Percentiles rank a stretch among this genome's conserved stretches.
Evolutionary conservation across 805 yeast genomes (phyloP).

Genomic region (Candida schatavii): DNA sequence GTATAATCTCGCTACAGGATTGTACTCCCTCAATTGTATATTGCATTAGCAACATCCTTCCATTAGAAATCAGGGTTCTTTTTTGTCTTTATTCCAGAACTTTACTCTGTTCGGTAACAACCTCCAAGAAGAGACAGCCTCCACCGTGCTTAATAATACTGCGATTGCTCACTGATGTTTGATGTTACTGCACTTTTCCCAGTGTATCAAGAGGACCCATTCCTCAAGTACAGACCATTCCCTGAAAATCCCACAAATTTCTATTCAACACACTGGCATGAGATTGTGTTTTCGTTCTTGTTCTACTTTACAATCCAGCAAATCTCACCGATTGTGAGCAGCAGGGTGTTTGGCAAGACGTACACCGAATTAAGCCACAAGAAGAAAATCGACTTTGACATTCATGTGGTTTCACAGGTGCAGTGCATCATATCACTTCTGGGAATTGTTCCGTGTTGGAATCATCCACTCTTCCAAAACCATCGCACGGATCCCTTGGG

Average conservation of each 20-base stretch:
- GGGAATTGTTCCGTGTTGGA: constrained; percentile 62
- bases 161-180: too few species aligned
- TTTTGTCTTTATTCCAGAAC: too few species aligned
- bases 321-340: constrained; percentile 52
- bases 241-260: constrained; percentile 42
- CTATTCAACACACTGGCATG: constrained; percentile 68
- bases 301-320: constrained; percentile 59
- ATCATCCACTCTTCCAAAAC: constrained; percentile 46
- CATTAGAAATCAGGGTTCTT: too few species aligned
- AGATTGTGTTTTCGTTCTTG: constrained; percentile 55
- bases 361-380: constrained; percentile 50
- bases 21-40: too few species aligned
- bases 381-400: constrained; percentile 73
- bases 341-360: constrained; percentile 45
- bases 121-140: too few species aligned
- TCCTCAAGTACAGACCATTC: constrained; percentile 44
- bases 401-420: constrained; percentile 84
- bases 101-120: too few species aligned
- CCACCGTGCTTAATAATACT: too few species aligned
- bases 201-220: constrained; percentile 37
- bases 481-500: constrained; percentile 38
- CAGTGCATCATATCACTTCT: constrained; percentile 69
- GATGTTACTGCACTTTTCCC: constrained; percentile 18
- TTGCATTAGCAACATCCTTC: too few species aligned
- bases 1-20: too few species aligned